These are phyloP conservation scores for Thoreauomyces humboldtii DNA, from an alignment of 192 early-diverging fungal genomes.

Conservation along the genomic window DNA sequence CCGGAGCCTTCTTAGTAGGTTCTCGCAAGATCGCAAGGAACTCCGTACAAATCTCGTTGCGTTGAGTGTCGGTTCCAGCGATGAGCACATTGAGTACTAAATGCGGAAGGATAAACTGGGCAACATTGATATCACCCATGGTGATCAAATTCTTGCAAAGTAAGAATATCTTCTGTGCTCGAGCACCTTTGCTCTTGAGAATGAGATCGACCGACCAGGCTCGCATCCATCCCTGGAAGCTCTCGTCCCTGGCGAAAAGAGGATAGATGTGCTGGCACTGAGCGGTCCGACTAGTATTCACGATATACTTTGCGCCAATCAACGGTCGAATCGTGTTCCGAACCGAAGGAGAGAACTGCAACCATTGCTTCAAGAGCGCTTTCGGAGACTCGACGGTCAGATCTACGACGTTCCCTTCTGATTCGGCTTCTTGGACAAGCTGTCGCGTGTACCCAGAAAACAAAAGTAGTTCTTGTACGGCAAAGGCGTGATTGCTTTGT, in stretches of 20 bases:
- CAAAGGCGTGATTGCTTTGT: slow-evolving; percentile 45
- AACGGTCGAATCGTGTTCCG: slow-evolving; percentile 4
- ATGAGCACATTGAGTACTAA: slow-evolving; percentile 50
- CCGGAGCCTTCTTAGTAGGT: neutral
- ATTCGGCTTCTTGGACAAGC: slow-evolving; percentile 17
- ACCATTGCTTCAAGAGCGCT: neutral
- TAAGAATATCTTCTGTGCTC: slow-evolving; percentile 35
- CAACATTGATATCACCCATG: slow-evolving; percentile 38
- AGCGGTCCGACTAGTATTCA: too few relatives aligned
- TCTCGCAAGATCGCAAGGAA: slow-evolving; percentile 42
- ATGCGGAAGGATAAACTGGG: slow-evolving; percentile 51
- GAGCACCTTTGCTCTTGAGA: slow-evolving; percentile 24
- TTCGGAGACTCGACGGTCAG: too few relatives aligned
- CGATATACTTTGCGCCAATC: neutral
- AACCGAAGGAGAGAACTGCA: neutral
- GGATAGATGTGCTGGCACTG: slow-evolving; percentile 34
- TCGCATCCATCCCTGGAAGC: slow-evolving; percentile 49
- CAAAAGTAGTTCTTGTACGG: slow-evolving; percentile 54
- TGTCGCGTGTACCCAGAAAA: slow-evolving; percentile 49
- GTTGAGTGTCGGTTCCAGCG: slow-evolving; percentile 16
- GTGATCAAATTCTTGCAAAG: slow-evolving; percentile 41
- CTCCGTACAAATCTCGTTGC: slow-evolving; percentile 39
- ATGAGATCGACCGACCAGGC: slow-evolving; percentile 48
- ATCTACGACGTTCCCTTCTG: too few relatives aligned
- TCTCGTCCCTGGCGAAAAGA: slow-evolving; percentile 27